Evolutionary conservation across 441 rosid species (phyloP), one percentile per base, ranked within the genome.

Genomic region (Populus hybrid): DNA sequence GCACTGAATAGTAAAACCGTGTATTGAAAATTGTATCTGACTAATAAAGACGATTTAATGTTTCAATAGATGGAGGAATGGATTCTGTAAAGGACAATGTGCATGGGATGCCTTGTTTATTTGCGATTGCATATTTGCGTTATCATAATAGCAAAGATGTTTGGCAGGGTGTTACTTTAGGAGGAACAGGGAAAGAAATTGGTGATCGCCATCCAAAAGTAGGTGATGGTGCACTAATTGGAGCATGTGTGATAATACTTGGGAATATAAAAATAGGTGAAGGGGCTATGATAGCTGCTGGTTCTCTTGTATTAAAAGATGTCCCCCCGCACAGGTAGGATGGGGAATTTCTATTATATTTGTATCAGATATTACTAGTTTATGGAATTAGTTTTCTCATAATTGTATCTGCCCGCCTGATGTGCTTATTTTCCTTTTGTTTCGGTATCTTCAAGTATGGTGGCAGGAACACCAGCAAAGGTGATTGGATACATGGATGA

Each of bases 151-250:
- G 21, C 11, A 70, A 66, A 72, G 69, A 69, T 78, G 12, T 76
- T 72, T 77, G 73, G 71, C 84, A 93, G 98, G 94, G 96, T 66
- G 96, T 92, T 38, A 95, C 97, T 18, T 84, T 95, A 76, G 97
- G 98, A 78, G 98, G 99, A 70, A 89, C 93, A 0, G 97, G 99
- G 73, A 95, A 93, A 75, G 92, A 87, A 88, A 80, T 71, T 0
- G 97, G 97, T 0, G 93, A 92, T 79, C 97, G 95, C 28, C 99
- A 93, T 61, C 98, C 99, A 34, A 95, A 92, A 87, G 82, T 92
- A 32, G 92, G 96, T 7, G 91, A 89, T 68, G 92, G 96, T 74
- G 95, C 93, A 72, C 79, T 93, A 9, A 85, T 95, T 74, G 94
- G 93, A 84, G 96, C 97, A 6, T 87, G 93, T 81, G 96, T 85